Percentiles rank a stretch among this genome's conserved stretches.
phyloP scores from a whole-genome alignment of 208 protist species.

The Leishmania amazonensis region DNA sequence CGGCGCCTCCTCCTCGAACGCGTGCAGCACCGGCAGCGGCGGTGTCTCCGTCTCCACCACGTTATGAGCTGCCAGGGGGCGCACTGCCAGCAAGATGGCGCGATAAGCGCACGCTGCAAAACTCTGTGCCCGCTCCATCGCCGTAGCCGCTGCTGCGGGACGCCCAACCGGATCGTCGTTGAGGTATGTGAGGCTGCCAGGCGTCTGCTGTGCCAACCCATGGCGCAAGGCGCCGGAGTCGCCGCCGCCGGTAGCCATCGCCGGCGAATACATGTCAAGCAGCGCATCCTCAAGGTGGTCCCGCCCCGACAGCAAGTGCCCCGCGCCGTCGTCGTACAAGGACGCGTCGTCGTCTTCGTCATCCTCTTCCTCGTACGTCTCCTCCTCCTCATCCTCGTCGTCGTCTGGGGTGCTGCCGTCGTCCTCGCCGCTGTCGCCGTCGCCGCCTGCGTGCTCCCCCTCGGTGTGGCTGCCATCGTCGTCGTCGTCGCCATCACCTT shows the following conservation, averaged over 20 bases:
- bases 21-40: slow-evolving; percentile 32
- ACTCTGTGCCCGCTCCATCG: slow-evolving; percentile 22
- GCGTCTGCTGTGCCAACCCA: background rate
- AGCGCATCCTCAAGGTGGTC: slow-evolving; percentile 11
- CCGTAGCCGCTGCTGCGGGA: background rate
- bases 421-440: slow-evolving; percentile 1
- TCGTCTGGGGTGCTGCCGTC: background rate
- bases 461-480: slow-evolving; percentile 16
- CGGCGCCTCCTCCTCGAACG: slow-evolving; percentile 27
- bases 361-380: slow-evolving; percentile 4
- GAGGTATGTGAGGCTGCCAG: background rate
- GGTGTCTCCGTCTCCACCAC: slow-evolving; percentile 33
- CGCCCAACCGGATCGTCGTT: background rate
- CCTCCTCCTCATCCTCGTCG: slow-evolving; percentile 28
- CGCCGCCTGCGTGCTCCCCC: slow-evolving; percentile 28
- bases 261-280: slow-evolving; percentile 7
- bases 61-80: slow-evolving; percentile 16
- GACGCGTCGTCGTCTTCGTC: slow-evolving; percentile 18
- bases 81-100: slow-evolving; percentile 31
- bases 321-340: slow-evolving; percentile 6
- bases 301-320: background rate
- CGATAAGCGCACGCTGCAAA: slow-evolving; percentile 39
- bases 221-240: background rate
- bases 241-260: background rate
- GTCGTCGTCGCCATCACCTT: slow-evolving; percentile 7